Evolutionary conservation across 116 monocot genomes (phyloP), one percentile per base, ranked within the genome.

Genomic region (Trichopus zeylanicus): DNA sequence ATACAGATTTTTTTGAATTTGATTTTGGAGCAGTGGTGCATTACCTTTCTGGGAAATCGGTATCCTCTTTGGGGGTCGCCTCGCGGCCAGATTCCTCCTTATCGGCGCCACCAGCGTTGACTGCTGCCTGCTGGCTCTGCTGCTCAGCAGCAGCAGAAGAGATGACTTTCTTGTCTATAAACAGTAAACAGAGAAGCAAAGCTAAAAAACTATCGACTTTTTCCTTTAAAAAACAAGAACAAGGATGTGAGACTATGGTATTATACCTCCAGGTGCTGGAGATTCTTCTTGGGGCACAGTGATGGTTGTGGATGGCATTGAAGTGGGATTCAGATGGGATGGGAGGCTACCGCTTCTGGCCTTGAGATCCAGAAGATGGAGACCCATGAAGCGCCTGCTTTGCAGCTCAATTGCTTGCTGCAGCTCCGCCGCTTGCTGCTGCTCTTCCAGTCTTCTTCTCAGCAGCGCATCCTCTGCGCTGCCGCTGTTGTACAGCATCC

Each of bases 371-470:
- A 87, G 81, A 3, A 97, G 80, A 47, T 91, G 87, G 18, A 97
- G 79, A 3, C 84, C 87, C 80, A 85, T 80, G 61, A 98, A 73
- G 7, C 91, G 59, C 31, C 88, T 64, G 35, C 80, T 65, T 62
- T 97, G 97, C 15, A 97, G 66, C 74, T 97, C 97, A 10, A 97
- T 91, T 3, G 97, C 91, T 26, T 91, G 91, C 74, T 98, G 98
- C 35, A 91, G 80, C 58, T 97, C 91, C 16, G 73, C 73, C 0
- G 83, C 83, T 31, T 78, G 81, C 61, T 89, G 86, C 61, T 91
- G 84, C 69, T 98, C 88, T 57, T 91, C 88, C 27, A 91, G 32
- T 60, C 85, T 88, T 60, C 91, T 78, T 63, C 98, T 65, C 53
- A 91, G 68, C 28, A 88, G 31, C 31, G 64, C 48, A 51, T 92